Base-by-base conservation (phyloP, 331 rosid genomes). In the Rosa hybrid region DNA sequence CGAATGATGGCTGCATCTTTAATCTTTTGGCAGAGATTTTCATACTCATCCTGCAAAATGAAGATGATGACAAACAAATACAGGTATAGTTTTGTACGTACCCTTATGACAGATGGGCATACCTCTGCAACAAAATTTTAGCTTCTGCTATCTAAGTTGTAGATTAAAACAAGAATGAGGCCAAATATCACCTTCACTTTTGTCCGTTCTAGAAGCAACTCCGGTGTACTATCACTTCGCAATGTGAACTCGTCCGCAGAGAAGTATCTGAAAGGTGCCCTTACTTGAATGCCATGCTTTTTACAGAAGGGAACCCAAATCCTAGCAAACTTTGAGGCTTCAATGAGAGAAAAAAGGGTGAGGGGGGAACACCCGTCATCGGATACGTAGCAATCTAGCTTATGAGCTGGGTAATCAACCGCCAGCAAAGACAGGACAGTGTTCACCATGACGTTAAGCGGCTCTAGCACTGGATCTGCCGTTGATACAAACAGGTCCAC, bases 401-500 rank as follows among this genome's bases (percentile, higher is more conserved):
- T 94, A 63, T 88, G 76, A 34, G 92, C 5, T 0, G 98, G 98
- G 41, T 94, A 92, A 72, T 94, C 91, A 44, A 92, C 63, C 0
- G 97, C 96, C 65, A 92, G 72, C 10, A 94, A 69, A 8, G 98
- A 94, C 50, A 94, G 48, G 39, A 89, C 92, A 0, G 93, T 94
- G 80, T 94, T 94, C 65, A 80, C 81, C 8, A 88, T 92, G 12
- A 92, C 70, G 10, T 90, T 86, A 4, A 97, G 94, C 7, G 97
- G 92, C 81, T 94, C 97, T 6, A 86, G 74, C 30, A 75, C 68
- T 4, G 87, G 86, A n/a, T 94, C 94, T 7, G 96, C 91, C 30
- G 97, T 90, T 69, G 97, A 86, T 65, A 94, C 92, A 34, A 90
- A 81, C 88, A 90, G 51, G 77, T 94, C 98, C 57, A 94, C 92